Evolutionary conservation across 805 yeast species (phyloP), one percentile per base, ranked within the genome.

Genomic region (Gaillardinia entomophila): DNA sequence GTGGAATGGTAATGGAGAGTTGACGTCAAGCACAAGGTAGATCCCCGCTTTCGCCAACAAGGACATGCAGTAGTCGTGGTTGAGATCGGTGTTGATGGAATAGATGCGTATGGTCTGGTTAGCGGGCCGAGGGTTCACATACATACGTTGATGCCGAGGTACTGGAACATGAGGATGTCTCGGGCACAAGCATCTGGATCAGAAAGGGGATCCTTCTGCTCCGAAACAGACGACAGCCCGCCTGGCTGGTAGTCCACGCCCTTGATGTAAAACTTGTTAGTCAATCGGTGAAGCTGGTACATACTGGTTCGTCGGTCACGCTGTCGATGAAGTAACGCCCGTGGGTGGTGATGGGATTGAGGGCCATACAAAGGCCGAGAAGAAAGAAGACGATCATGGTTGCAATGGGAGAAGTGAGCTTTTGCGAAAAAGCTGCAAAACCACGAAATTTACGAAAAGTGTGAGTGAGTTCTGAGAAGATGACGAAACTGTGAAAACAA

Each of bases 231-330:
- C 0, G 95, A 79, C 0, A 95, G 80, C 0, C 97, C 97, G 7
- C 97, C 97, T 0, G 97, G 97, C 51, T 90, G 97, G 52, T 89
- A 89, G 55, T 90, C 97, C 1, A 90, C 83, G 13, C 97, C 97
- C 55, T 75, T 80, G 24, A 89, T 71, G 46, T 70, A 79, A 51
- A 90, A 89, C 77, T 79, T 32, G 6, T 6, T n/a, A 6, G 22
- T 19, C 10, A 10, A 6, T 19, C 10, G 6, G 22, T 6, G 22
- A 6, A 19, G 22, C 10, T 12, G 23, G 16, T 12, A 49, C 67
- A 24, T 69, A 79, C 85, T 6, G 89, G 89, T 38, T 79, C 78
- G 22, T 74, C 67, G 1, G 95, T 84, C 5, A 77, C 73, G 1
- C 87, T 69, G 47, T 89, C 88, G 32, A 78, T 68, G 48, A 90